These are phyloP conservation scores for Wickerhamiella pararugosa DNA, from an alignment of 1,139 yeast species.

Conservation along the genomic window DNA sequence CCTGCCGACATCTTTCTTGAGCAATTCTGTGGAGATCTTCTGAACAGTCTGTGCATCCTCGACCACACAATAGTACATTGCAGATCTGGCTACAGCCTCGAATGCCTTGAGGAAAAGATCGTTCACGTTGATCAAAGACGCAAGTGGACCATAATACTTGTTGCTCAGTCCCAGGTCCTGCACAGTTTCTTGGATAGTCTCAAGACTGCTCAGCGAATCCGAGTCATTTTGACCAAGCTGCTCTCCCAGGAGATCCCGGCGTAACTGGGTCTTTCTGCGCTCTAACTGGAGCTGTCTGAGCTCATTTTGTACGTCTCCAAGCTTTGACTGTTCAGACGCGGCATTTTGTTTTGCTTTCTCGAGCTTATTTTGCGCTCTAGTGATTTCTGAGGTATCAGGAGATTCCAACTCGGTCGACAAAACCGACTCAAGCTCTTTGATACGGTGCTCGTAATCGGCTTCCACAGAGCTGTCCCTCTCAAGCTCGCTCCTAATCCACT, in stretches of 20 bases:
- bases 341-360: conserved; percentile 25
- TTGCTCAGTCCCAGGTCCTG: conserved; percentile 7
- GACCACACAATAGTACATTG: conserved; percentile 78
- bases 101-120: conserved; percentile 76
- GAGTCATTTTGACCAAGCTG: neutral
- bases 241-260: conserved; percentile 7
- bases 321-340: conserved; percentile 32
- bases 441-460: neutral
- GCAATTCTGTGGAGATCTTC: conserved; percentile 57
- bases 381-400: conserved; percentile 5
- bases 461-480: conserved; percentile 24
- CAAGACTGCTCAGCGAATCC: conserved; percentile 5
- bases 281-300: conserved; percentile 8
- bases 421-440: neutral
- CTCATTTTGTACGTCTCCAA: conserved; percentile 5
- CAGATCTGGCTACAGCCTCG: conserved; percentile 79
- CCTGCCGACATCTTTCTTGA: conserved; percentile 54
- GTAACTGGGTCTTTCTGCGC: conserved; percentile 10
- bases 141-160: conserved; percentile 57
- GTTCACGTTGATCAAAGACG: conserved; percentile 66
- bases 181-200: conserved; percentile 7
- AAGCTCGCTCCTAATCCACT: conserved; percentile 47
- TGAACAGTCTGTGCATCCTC: conserved; percentile 80
- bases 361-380: neutral
- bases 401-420: no score